A percentile compares a stretch with the other conserved stretches of the same genome.
phyloP scores from a whole-genome alignment of 805 yeast genomes.

The Wickerhamomyces canadensis region DNA sequence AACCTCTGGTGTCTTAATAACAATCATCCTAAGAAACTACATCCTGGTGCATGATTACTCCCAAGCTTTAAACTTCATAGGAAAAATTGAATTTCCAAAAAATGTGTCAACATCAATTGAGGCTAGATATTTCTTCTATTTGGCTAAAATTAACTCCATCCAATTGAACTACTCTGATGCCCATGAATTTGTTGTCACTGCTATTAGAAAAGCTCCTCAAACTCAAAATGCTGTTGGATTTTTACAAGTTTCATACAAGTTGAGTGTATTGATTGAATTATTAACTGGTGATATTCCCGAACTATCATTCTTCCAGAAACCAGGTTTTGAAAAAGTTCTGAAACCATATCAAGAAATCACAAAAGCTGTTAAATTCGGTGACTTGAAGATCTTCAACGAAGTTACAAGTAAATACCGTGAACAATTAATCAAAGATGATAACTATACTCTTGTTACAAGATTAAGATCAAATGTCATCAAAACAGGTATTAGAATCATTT shows the following conservation, averaged over 20 bases:
- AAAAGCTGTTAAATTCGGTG: slow-evolving; percentile 90
- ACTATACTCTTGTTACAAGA: slow-evolving; percentile 78
- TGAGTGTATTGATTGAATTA: slow-evolving; percentile 82
- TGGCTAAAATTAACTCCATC: slow-evolving; percentile 86
- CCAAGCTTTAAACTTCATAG: slow-evolving; percentile 84
- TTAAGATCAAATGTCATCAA: slow-evolving; percentile 95
- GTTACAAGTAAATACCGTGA: slow-evolving; percentile 59
- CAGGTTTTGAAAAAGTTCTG: slow-evolving; percentile 51
- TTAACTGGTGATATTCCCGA: slow-evolving; percentile 97
- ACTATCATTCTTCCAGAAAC: slow-evolving; percentile 69
- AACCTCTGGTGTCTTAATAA: slow-evolving; percentile 81
- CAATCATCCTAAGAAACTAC: slow-evolving; percentile 80
- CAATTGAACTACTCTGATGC: slow-evolving; percentile 92
- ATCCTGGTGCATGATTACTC: slow-evolving; percentile 72
- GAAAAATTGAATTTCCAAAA: slow-evolving; percentile 84
- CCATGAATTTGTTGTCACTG: slow-evolving; percentile 85
- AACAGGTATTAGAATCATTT: slow-evolving; percentile 92
- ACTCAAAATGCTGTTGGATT: slow-evolving; percentile 81
- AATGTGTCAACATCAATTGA: slow-evolving; percentile 81
- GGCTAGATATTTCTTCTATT: slow-evolving; percentile 86
- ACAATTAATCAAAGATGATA: slow-evolving; percentile 67
- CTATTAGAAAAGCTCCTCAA: slow-evolving; percentile 94
- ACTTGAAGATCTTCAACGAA: slow-evolving; percentile 71
- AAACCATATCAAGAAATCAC: slow-evolving; percentile 83
- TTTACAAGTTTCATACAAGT: slow-evolving; percentile 82